Percentiles rank a stretch among this genome's conserved stretches.
These are phyloP conservation scores for Huntiella moniliformis DNA, from an alignment of 2,329 filamentous ascomycete genomes.

Conservation along the genomic window DNA sequence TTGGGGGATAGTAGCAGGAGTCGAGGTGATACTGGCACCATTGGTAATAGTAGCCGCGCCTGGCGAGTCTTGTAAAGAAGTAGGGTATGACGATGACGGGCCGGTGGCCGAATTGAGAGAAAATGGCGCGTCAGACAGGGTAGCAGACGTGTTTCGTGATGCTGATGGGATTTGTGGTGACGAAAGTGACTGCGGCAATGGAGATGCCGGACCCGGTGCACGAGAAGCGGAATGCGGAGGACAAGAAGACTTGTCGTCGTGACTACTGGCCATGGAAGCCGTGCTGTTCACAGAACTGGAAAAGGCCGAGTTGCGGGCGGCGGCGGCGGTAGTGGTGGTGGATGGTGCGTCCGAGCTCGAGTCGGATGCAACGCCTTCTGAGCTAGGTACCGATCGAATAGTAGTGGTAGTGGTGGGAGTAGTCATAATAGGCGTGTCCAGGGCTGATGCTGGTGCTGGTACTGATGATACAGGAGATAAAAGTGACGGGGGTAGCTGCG, in stretches of 20 bases:
- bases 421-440: slow-evolving; percentile 14
- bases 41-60: slow-evolving; percentile 2
- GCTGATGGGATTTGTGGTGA: not conserved
- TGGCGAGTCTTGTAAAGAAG: slow-evolving; percentile 1
- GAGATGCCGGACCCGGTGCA: not conserved
- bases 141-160: no score
- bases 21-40: not conserved
- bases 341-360: slow-evolving; percentile 23
- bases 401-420: slow-evolving; percentile 19
- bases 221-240: not conserved
- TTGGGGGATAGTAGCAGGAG: not conserved
- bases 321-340: slow-evolving; percentile 13
- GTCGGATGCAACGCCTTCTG: slow-evolving; percentile 28
- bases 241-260: slow-evolving; percentile 13
- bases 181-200: not conserved
- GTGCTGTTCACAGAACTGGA: slow-evolving; percentile 39
- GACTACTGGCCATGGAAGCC: slow-evolving; percentile 24
- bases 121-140: no score
- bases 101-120: no score
- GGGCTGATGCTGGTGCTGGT: slow-evolving; percentile 14
- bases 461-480: slow-evolving; percentile 5
- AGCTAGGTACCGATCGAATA: slow-evolving; percentile 38
- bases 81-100: not conserved
- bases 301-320: slow-evolving; percentile 28
- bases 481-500: slow-evolving; percentile 15